Conservation (phyloP, 1,284 basidiomycete species). For the Rhodotorula mucilaginosa region DNA sequence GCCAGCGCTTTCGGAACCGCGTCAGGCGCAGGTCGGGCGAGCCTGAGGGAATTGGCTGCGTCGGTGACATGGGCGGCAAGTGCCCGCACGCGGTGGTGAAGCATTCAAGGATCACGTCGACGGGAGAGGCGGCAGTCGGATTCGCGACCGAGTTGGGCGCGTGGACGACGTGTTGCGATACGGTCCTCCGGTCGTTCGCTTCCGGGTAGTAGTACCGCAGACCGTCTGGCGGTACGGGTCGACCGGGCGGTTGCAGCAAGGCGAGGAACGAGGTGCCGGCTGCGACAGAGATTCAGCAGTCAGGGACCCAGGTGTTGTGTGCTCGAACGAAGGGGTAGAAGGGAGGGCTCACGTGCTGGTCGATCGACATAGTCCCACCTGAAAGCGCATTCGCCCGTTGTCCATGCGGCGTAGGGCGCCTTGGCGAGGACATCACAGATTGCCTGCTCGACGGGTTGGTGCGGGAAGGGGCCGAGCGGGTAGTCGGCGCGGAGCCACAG, state of each 20-base stretch:
- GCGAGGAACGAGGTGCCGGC: constrained; percentile 33
- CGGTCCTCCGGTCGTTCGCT: constrained; percentile 14
- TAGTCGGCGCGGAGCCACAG: constrained; percentile 30
- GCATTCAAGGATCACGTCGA: constrained; percentile 29
- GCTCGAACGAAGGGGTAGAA: background rate
- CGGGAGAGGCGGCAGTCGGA: constrained; percentile 6
- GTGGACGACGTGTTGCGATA: constrained; percentile 18
- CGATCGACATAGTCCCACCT: constrained; percentile 25
- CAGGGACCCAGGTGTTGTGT: too few relatives aligned
- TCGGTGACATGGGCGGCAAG: constrained; percentile 13
- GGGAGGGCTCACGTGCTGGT: constrained; percentile 22
- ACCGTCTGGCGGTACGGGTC: constrained; percentile 16
- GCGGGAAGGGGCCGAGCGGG: constrained; percentile 23
- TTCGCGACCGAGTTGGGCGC: constrained; percentile 8
- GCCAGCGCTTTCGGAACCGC: constrained; percentile 29
- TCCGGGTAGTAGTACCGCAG: constrained; percentile 27
- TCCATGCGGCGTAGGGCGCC: constrained; percentile 19
- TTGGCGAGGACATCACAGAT: constrained; percentile 37
- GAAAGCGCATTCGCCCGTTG: constrained; percentile 18
- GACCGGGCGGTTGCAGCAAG: constrained; percentile 4
- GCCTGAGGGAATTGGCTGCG: constrained; percentile 11
- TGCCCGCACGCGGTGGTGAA: constrained; percentile 28
- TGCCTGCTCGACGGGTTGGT: constrained; percentile 26
- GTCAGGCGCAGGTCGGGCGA: constrained; percentile 28
- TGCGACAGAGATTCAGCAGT: background rate